phyloP scores from a whole-genome alignment of 2,329 filamentous ascomycete species.

The Gaeumannomyces sp. region DNA sequence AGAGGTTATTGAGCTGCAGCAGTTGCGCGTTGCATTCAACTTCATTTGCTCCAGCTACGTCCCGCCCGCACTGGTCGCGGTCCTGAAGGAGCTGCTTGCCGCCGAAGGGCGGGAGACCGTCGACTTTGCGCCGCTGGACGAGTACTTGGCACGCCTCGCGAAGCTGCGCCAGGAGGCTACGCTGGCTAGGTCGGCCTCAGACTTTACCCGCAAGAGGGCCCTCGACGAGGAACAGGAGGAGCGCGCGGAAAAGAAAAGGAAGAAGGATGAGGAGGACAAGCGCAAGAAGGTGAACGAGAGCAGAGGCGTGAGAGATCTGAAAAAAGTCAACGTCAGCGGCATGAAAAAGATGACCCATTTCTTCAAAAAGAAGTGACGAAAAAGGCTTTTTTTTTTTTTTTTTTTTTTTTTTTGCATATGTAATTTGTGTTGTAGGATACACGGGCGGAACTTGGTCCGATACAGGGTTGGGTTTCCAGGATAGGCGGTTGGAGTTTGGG shows the following conservation, averaged over 20 bases:
- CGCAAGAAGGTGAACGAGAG: conserved; percentile 72
- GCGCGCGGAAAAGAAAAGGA: conserved; percentile 73
- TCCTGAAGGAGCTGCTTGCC: conserved; percentile 36
- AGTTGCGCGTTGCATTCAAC: conserved; percentile 56
- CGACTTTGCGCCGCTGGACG: conserved; percentile 65
- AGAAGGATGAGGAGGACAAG: conserved; percentile 83
- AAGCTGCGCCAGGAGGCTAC: conserved; percentile 65
- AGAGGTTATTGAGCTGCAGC: conserved; percentile 52
- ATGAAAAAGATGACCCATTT: conserved; percentile 98
- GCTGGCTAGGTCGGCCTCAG: conserved; percentile 58
- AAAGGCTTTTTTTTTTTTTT: not conserved
- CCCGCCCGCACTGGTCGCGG: conserved; percentile 32
- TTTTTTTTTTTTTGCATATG: not conserved
- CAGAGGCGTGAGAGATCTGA: conserved; percentile 69
- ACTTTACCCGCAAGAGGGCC: conserved; percentile 65
- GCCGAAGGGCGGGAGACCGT: conserved; percentile 25
- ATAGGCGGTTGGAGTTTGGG: not conserved
- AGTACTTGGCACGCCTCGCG: conserved; percentile 61
- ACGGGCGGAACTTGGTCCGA: conserved; percentile 1
- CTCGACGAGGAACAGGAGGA: conserved; percentile 62
- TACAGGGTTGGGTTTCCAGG: not conserved
- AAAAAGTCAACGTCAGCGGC: conserved; percentile 83
- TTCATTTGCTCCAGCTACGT: conserved; percentile 62
- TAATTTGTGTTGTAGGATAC: not conserved
- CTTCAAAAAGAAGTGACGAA: conserved; percentile 63